A percentile compares a stretch with the other conserved stretches of the same genome.
Evolutionary conservation across 2,329 filamentous ascomycete species (phyloP).

Genomic region (Calonectria leucothoes): DNA sequence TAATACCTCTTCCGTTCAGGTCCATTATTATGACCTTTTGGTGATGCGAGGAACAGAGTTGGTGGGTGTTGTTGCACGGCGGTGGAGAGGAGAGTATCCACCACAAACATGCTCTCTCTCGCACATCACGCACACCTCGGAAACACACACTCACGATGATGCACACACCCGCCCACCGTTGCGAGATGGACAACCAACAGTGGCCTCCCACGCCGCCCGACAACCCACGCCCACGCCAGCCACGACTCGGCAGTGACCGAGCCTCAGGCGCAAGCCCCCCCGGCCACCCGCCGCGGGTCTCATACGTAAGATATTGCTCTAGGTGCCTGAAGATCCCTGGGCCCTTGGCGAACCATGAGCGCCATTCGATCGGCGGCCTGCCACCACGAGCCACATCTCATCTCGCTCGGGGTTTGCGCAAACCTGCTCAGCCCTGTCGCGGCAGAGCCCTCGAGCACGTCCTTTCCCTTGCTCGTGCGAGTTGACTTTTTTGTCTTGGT

Average conservation of each 20-base stretch:
- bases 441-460: neutral
- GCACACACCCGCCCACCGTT: neutral
- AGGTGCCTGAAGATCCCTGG: conserved; percentile 23
- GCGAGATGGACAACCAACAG: neutral
- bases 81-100: neutral
- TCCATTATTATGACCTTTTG: neutral
- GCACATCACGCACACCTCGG: neutral
- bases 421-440: conserved; percentile 21
- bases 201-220: too few species aligned
- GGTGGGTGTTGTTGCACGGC: neutral
- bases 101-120: neutral
- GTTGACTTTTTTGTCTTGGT: conserved; percentile 18
- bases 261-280: conserved; percentile 4
- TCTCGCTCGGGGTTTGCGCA: conserved; percentile 15
- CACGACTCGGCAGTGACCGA: neutral
- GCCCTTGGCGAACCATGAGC: conserved; percentile 9
- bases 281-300: conserved; percentile 16
- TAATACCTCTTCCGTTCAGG: neutral
- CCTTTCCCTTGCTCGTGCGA: conserved; percentile 14
- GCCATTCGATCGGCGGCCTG: conserved; percentile 20
- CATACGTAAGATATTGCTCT: conserved; percentile 24
- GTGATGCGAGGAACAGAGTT: neutral
- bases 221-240: conserved; percentile 4
- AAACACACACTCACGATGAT: neutral
- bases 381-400: conserved; percentile 24